Conservation (phyloP, 495 filamentous ascomycete genomes). For the Aspergillus hancockii region DNA sequence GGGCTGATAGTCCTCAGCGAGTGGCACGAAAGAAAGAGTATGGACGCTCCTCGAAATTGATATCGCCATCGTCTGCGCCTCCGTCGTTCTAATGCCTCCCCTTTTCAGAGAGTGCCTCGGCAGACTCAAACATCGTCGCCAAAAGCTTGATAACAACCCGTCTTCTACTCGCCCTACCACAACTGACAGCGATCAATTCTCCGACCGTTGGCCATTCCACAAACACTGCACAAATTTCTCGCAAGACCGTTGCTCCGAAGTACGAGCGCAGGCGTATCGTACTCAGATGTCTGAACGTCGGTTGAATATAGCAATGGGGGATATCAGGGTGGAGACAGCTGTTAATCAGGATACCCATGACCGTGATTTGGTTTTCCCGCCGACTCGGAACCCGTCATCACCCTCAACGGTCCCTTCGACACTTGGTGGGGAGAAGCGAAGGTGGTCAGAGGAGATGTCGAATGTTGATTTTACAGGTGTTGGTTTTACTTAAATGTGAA, state of each 20-base stretch:
- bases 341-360: constrained; percentile 13
- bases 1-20: constrained; percentile 5
- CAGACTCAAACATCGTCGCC: no score
- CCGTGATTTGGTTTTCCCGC: neutral
- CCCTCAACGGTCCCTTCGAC: neutral
- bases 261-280: constrained; percentile 4
- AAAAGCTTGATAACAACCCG: no score
- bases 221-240: constrained; percentile 4
- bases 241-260: constrained; percentile 7
- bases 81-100: constrained; percentile 39
- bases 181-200: neutral
- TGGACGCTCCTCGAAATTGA: constrained; percentile 56
- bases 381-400: neutral
- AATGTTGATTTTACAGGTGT: neutral
- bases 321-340: constrained; percentile 13
- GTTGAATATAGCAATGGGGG: neutral
- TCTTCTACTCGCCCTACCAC: neutral
- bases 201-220: constrained; percentile 1
- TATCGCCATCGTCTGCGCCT: constrained; percentile 51
- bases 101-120: constrained; percentile 17
- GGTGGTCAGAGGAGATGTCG: neutral
- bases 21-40: constrained; percentile 38
- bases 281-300: neutral
- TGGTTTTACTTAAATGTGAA: neutral
- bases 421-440: neutral